Base-by-base conservation (phyloP, 1,139 yeast genomes). In the Pichia sp. region DNA sequence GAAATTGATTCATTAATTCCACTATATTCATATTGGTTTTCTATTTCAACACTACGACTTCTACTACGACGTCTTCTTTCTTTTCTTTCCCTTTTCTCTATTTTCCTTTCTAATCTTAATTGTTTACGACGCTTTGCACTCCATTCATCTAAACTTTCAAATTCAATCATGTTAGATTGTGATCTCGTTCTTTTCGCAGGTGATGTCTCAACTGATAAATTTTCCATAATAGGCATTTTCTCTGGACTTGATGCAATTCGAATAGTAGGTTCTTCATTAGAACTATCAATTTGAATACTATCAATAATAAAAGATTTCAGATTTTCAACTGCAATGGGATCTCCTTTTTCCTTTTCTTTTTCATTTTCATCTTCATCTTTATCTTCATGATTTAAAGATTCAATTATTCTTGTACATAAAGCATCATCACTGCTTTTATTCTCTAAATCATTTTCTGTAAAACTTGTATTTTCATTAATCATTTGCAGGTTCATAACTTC, bases 261-360 rank as follows among this genome's bases (percentile, higher is more conserved):
- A 11, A 41, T 35, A 5, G 39, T 29, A 7, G 9, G 25, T 27
- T 32, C 23, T n/a, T 33, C 40, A 10, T 16, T 25, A 30, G 6
- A 22, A 30, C 9, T 35, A 28, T 43, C 45, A 35, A 40, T 39
- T 27, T 35, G 37, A 6, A 46, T 46, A 26, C 47, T 43, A 23
- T 46, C 45, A 20, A 46, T 46, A 6, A 46, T 46, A n/a, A 46
- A 46, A 4, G 49, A 43, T 38, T 46, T 32, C 33, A 37, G 35
- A 32, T 32, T 23, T 3, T 22, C 5, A 22, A 23, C 26, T 4
- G 35, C 25, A 22, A 32, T 32, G 11, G 28, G 35, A 5, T 30
- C 32, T 16, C n/a, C 32, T 12, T 30, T 30, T 8, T 30, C n/a
- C 12, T 23, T 33, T 24, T 11, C 23, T 16, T 12, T 10, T 24